Conservation (phyloP, 176 grass and related monocot genomes). For the Puya raimondii region DNA sequence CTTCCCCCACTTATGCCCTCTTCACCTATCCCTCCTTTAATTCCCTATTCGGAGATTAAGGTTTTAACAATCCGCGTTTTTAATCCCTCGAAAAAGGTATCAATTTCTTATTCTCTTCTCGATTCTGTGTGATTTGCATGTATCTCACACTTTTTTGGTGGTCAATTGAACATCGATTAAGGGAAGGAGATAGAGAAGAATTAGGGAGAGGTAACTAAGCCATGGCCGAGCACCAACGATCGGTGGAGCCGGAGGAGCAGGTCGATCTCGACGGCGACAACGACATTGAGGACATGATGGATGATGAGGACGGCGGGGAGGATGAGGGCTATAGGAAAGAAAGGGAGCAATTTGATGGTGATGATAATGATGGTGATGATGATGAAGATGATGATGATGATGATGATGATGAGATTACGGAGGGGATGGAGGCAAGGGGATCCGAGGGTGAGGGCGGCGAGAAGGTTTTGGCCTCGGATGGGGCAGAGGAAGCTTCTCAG, state of each 20-base stretch:
- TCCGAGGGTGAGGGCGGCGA: slow-evolving; percentile 3
- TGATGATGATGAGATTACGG: slow-evolving; percentile 18
- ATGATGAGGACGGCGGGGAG: slow-evolving; percentile 48
- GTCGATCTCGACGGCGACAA: slow-evolving; percentile 88
- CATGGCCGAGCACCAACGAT: slow-evolving; percentile 22
- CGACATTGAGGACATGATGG: slow-evolving; percentile 63
- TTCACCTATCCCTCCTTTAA: slow-evolving; percentile 15
- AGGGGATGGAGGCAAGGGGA: slow-evolving; percentile 15
- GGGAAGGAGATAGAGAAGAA: neutral
- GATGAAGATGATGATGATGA: slow-evolving; percentile 48
- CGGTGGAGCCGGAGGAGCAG: slow-evolving; percentile 91
- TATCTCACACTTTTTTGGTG: neutral
- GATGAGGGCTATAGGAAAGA: slow-evolving; percentile 34
- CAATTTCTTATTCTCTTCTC: slow-evolving; percentile 17
- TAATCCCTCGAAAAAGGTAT: slow-evolving; percentile 10
- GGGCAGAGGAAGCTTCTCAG: slow-evolving; percentile 7
- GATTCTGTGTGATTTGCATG: slow-evolving; percentile 7
- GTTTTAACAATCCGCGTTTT: slow-evolving; percentile 17
- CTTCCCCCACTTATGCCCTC: slow-evolving; percentile 6
- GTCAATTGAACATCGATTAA: slow-evolving; percentile 1
- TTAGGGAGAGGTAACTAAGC: slow-evolving; percentile 1
- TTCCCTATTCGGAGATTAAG: slow-evolving; percentile 33
- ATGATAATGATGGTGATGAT: slow-evolving; percentile 23
- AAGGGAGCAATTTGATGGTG: slow-evolving; percentile 25
- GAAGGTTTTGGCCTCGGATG: slow-evolving; percentile 17